phyloP scores from a whole-genome alignment of 163 green algal species.

The Volvox carteri region DNA sequence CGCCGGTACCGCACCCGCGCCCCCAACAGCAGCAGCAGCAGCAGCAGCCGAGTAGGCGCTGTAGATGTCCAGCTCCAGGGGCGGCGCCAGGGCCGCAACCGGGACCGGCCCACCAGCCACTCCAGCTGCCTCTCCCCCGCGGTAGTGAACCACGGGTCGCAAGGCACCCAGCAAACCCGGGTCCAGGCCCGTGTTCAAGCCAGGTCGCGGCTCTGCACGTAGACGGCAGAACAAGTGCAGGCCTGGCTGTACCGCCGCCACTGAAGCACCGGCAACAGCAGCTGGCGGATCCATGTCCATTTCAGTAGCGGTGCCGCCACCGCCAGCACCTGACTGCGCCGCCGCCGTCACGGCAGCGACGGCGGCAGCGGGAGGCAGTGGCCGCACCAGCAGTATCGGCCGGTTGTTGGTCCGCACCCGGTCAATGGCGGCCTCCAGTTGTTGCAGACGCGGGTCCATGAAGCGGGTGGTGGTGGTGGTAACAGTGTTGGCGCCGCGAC shows the following conservation, averaged over 20 bases:
- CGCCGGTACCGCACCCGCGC: no score
- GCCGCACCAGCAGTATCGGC: conserved; percentile 65
- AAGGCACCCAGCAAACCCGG: conserved; percentile 30
- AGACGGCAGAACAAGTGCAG: conserved; percentile 10
- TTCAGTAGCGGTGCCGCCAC: neutral
- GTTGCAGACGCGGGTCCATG: conserved; percentile 49
- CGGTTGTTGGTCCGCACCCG: conserved; percentile 56
- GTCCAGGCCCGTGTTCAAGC: conserved; percentile 49
- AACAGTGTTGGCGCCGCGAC: neutral
- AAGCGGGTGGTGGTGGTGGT: neutral
- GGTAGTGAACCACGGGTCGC: conserved; percentile 29
- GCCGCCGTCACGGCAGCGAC: neutral
- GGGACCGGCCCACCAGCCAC: no score
- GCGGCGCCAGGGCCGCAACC: conserved; percentile 11
- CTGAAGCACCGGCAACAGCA: neutral
- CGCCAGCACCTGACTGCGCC: neutral
- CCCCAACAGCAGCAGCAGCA: neutral
- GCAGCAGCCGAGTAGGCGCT: conserved; percentile 4
- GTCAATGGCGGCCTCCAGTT: conserved; percentile 63
- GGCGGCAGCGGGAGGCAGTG: no score
- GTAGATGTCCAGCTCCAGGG: conserved; percentile 47
- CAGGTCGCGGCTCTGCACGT: conserved; percentile 1
- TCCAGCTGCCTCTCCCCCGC: neutral
- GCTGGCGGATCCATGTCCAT: neutral
- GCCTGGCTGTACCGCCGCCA: neutral